Conservation (phyloP, 2,329 filamentous ascomycete species). For the Talaromyces sp. region DNA sequence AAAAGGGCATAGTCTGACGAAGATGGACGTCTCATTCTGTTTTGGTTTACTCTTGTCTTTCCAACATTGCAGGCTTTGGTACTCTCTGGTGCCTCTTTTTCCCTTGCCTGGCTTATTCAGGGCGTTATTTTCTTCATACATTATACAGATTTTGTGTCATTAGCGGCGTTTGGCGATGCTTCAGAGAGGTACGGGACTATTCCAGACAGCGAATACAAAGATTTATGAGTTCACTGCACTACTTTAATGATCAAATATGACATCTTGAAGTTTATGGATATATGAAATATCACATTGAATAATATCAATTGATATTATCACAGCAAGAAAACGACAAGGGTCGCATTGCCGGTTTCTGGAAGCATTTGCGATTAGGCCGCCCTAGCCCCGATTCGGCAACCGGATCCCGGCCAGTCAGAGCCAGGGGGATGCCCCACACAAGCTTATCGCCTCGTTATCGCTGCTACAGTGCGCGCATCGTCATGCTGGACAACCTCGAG, state of each 20-base stretch:
- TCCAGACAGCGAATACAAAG: neutral
- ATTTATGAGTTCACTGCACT: neutral
- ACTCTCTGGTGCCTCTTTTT: neutral
- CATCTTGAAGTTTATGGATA: no score
- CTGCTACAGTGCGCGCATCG: neutral
- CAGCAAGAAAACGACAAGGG: neutral
- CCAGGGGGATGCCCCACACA: neutral
- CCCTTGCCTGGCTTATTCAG: neutral
- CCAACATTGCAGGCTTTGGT: neutral
- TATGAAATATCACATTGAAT: neutral
- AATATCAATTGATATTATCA: neutral
- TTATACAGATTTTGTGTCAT: neutral
- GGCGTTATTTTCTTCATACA: neutral
- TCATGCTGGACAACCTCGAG: neutral
- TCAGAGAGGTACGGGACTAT: neutral
- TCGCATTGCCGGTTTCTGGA: constrained; percentile 11
- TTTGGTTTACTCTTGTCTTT: neutral
- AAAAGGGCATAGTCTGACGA: constrained; percentile 5
- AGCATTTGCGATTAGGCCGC: neutral
- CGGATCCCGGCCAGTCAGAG: constrained; percentile 9
- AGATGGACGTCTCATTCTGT: neutral
- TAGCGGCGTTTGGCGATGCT: neutral
- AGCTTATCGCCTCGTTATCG: constrained; percentile 9
- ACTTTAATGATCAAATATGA: no score
- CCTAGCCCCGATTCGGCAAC: constrained; percentile 1